Percentiles rank a stretch among this genome's conserved stretches.
Conservation (phyloP, 331 rosid genomes). For the Pyrus hybrid region DNA sequence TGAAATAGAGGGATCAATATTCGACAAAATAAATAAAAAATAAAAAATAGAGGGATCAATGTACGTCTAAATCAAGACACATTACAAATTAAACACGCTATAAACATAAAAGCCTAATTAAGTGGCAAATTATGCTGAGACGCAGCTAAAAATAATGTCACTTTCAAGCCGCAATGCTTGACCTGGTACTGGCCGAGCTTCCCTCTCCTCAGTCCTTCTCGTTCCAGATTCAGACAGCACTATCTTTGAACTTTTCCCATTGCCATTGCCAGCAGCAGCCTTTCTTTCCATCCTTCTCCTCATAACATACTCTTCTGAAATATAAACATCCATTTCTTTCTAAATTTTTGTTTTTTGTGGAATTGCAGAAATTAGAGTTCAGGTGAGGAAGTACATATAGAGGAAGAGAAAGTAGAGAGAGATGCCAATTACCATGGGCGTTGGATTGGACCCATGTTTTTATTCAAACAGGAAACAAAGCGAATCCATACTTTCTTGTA, state of each 20-base stretch:
- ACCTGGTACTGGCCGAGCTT: neutral
- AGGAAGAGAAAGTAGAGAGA: neutral
- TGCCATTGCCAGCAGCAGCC: neutral
- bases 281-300: conserved; percentile 43
- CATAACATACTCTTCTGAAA: conserved; percentile 36
- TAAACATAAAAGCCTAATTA: neutral
- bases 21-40: no score
- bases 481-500: neutral
- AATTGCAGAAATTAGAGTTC: neutral
- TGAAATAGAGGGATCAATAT: no score
- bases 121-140: conserved; percentile 24
- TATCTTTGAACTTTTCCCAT: conserved; percentile 1
- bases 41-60: no score
- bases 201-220: neutral
- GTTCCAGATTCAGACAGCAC: neutral
- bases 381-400: neutral
- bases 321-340: conserved; percentile 45
- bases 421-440: conserved; percentile 34
- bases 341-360: neutral
- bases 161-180: neutral
- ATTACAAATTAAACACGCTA: neutral
- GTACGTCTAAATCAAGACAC: no score
- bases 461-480: neutral
- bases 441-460: conserved; percentile 29
- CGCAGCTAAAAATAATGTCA: conserved; percentile 22